Evolutionary conservation across 1,284 basidiomycete genomes (phyloP), one percentile per base, ranked within the genome.

Genomic region (Waitea zeae): DNA sequence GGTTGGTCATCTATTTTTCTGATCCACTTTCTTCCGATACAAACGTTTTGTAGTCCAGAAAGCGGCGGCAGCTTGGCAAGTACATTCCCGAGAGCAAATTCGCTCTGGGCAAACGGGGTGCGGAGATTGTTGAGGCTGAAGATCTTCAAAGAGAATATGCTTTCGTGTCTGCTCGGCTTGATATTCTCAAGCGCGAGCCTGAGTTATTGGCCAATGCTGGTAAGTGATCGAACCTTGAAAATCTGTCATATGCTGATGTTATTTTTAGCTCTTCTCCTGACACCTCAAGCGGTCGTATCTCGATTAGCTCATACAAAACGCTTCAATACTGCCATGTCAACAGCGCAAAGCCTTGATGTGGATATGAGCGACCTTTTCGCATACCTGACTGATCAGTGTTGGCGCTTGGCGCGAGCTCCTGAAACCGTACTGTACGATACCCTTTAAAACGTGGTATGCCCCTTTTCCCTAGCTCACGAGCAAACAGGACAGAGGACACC

Each of bases 341-440:
- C 76, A 17, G 92, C 87, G 1, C 69, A 71, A 24, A 71, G 68
- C 35, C 66, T 96, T 28, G 62, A 69, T 18, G 74, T 90, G 18
- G 89, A 96, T 54, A 83, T 93, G 79, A 72, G 74, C 2, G 78
- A 86, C 42, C 50, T 93, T 15, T 96, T 97, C 50, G 65, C 70
- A 27, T 68, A 73, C 38, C 58, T 98, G 34, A 75, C 89, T 0
- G 62, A 62, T 18, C 78, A 82, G 47, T 95, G 90, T 49, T 57
- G 95, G 34, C 70, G 75, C 38, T 58, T 92, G 24, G 66, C 75
- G 17, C 64, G 64, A 41, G 61, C 69, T 40, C 60, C 68, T 5
- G 67, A 72, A 43, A 51, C 57, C 12, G 57, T 67, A 34, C 46
- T 68, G 74, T 77, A 52, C 46, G 67, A n/a, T n/a, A n/a, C n/a